Conservation (phyloP, 129 eudicot genomes). For the Flaveria linearis region DNA sequence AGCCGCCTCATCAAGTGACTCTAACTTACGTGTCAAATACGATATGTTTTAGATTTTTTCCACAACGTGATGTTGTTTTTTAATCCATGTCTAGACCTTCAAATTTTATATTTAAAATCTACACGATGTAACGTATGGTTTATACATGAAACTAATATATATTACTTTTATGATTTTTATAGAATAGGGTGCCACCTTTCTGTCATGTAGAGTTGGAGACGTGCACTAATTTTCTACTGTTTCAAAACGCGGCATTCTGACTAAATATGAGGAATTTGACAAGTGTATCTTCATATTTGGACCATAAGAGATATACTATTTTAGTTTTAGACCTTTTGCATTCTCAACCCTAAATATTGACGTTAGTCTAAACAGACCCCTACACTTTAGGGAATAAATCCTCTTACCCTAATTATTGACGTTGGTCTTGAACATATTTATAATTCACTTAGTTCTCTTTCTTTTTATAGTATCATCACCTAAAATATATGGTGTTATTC, state of each 20-base stretch:
- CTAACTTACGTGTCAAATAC: too few species aligned
- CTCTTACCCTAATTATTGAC: too few species aligned
- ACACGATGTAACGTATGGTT: too few species aligned
- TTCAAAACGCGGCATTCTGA: slow-evolving; percentile 28
- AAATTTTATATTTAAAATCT: too few species aligned
- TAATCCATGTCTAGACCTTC: too few species aligned
- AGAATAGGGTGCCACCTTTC: background rate
- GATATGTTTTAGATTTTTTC: too few species aligned
- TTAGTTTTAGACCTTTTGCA: background rate
- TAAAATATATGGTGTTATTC: background rate
- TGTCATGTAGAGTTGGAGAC: slow-evolving; percentile 1
- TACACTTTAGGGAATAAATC: background rate
- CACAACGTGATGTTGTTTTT: too few species aligned
- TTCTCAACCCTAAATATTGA: background rate
- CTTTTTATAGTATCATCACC: background rate
- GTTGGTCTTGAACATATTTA: too few species aligned
- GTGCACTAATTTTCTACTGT: slow-evolving; percentile 26
- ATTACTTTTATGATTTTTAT: background rate
- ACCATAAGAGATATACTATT: background rate
- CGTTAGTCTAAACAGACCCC: slow-evolving; percentile 2
- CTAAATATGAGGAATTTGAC: background rate
- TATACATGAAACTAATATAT: background rate
- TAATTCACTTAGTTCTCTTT: too few species aligned
- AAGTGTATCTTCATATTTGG: slow-evolving; percentile 4
- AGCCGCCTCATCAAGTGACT: too few species aligned